A percentile compares a stretch with the other conserved stretches of the same genome.
phyloP scores from a whole-genome alignment of 495 filamentous ascomycete species.

The Penicillium soppii region DNA sequence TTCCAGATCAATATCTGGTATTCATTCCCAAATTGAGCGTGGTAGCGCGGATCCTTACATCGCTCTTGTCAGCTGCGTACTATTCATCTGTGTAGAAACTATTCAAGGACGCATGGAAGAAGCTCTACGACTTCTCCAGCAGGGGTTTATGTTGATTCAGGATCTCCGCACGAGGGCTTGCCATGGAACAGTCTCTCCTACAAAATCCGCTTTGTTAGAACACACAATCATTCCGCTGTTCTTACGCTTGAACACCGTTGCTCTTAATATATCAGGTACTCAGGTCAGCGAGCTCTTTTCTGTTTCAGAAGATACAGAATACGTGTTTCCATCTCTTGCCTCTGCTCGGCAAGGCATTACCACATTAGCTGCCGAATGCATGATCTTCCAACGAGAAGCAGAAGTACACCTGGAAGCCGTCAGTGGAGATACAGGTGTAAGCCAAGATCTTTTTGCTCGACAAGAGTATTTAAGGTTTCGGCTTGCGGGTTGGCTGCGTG shows the following conservation, averaged over 20 bases:
- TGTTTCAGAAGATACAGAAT: neutral
- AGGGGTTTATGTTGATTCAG: slow-evolving; percentile 23
- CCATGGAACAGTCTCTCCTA: slow-evolving; percentile 4
- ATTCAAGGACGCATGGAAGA: slow-evolving; percentile 43
- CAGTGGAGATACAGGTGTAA: neutral
- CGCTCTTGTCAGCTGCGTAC: slow-evolving; percentile 50
- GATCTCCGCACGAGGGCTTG: slow-evolving; percentile 16
- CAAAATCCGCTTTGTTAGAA: slow-evolving; percentile 20
- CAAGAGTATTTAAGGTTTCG: slow-evolving; percentile 9
- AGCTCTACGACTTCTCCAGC: slow-evolving; percentile 22
- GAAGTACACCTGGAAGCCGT: neutral
- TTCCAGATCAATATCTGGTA: slow-evolving; percentile 32
- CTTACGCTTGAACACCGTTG: slow-evolving; percentile 19
- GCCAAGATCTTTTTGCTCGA: slow-evolving; percentile 1
- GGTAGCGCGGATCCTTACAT: slow-evolving; percentile 28
- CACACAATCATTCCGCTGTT: slow-evolving; percentile 24
- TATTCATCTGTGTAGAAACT: slow-evolving; percentile 55
- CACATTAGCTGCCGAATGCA: slow-evolving; percentile 13
- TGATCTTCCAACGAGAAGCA: slow-evolving; percentile 23
- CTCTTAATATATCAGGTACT: slow-evolving; percentile 20
- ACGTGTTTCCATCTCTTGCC: slow-evolving; percentile 13
- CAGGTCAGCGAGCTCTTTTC: slow-evolving; percentile 14
- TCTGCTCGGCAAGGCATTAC: slow-evolving; percentile 17
- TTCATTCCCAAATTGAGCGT: slow-evolving; percentile 32
- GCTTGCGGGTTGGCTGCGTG: slow-evolving; percentile 7